Evolutionary conservation across 805 yeast genomes (phyloP), one percentile per base, ranked within the genome.

Genomic region (Soucietia sequanensis): DNA sequence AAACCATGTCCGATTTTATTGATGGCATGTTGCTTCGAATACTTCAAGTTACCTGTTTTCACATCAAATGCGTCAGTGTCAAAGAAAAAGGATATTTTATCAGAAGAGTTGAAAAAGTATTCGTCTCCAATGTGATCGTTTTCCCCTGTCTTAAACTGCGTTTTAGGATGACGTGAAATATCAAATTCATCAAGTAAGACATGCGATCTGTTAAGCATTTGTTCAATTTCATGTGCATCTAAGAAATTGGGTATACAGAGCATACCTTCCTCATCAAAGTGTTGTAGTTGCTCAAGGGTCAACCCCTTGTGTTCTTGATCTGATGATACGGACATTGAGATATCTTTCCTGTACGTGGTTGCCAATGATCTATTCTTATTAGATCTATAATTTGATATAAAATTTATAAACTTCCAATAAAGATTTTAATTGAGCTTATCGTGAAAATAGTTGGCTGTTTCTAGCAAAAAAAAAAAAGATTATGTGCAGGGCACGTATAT

Each of bases 1-100:
- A 85, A 55, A 1, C 85, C 87, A 50, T 85, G 95, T 4, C 93
- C 95, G 27, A 85, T 78, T 59, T 85, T 85, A 59, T 85, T 85
- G 50, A 85, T 69, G 1, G 90, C 75, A 41, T 56, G 59, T 19
- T 72, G 72, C 40, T 79, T 68, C 7, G 82, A 76, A 47, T 64
- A 73, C 17, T 54, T 56, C 42, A 84, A 62, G 15, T 71, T 46
- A n/a, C 84, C 84, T 2, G 58, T 38, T 8, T 42, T 52, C 7
- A 46, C 53, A 43, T 76, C 76, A 43, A 84, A 75, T 0, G 91
- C 88, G 46, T 76, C 85, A 3, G 76, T 76, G 46, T 84, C 95
- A 42, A 84, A 77, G 56, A 84, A 85, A 49, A 62, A 85, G 2
- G 77, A 69, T 4, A 85, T 66, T 41, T 84, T 83, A 47, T 84